phyloP scores from a whole-genome alignment of 352 stramenopile species.

The Thraustochytrium sp. region DNA sequence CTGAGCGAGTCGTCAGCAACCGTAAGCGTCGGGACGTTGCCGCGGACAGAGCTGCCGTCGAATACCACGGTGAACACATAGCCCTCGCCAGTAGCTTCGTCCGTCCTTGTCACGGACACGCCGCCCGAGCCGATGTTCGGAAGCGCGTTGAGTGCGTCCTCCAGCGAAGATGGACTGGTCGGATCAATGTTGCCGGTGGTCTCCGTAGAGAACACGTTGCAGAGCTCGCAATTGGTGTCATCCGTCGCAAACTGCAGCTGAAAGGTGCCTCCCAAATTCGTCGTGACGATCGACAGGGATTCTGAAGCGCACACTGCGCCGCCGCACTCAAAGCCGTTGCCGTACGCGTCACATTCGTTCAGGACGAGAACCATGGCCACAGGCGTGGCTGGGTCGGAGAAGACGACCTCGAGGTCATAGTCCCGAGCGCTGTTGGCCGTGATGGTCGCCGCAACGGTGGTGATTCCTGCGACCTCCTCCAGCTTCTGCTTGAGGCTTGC shows the following conservation, averaged over 20 bases:
- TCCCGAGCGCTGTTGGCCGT: slow-evolving; percentile 35
- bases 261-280: slow-evolving; percentile 54
- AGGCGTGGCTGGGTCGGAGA: neutral
- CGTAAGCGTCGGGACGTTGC: neutral
- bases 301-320: slow-evolving; percentile 50
- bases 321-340: slow-evolving; percentile 48
- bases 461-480: slow-evolving; percentile 60
- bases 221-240: neutral
- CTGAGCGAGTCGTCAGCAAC: slow-evolving; percentile 5
- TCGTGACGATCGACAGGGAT: slow-evolving; percentile 52
- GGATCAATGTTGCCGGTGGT: slow-evolving; percentile 54
- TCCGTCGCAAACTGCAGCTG: slow-evolving; percentile 49
- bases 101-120: slow-evolving; percentile 59
- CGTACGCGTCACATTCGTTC: neutral
- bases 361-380: neutral
- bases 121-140: slow-evolving; percentile 65
- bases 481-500: slow-evolving; percentile 57
- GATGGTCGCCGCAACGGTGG: slow-evolving; percentile 50
- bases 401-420: neutral
- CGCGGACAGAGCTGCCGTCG: slow-evolving; percentile 48
- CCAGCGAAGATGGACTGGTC: slow-evolving; percentile 68
- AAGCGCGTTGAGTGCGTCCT: slow-evolving; percentile 55
- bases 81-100: neutral
- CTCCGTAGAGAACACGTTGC: neutral
- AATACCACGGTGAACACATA: slow-evolving; percentile 52